A percentile compares a stretch with the other conserved stretches of the same genome.
These are phyloP conservation scores for Volvariella surrecta DNA, from an alignment of 1,284 basidiomycete species.

Conservation along the genomic window DNA sequence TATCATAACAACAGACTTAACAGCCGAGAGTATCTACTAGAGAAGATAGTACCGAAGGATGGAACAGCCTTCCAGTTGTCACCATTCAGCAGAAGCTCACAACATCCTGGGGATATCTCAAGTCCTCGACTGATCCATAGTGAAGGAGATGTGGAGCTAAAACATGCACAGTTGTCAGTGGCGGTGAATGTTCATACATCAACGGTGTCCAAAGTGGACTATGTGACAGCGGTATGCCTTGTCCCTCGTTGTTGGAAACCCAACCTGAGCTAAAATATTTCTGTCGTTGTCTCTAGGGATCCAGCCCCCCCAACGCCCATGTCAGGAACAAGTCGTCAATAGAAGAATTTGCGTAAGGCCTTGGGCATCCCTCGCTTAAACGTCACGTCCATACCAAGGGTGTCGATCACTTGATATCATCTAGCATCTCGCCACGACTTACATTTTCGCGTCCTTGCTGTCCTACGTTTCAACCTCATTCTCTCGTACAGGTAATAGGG, in stretches of 20 bases:
- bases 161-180: slow-evolving; percentile 13
- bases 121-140: neutral
- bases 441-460: no score
- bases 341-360: no score
- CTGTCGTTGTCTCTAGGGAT: no score
- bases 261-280: no score
- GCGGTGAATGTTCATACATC: slow-evolving; percentile 25
- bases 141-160: neutral
- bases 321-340: no score
- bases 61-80: slow-evolving; percentile 27
- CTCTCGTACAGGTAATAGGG: no score
- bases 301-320: no score
- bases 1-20: slow-evolving; percentile 25
- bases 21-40: slow-evolving; percentile 29
- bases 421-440: no score
- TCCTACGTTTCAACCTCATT: no score
- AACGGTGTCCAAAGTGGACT: slow-evolving; percentile 21
- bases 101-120: slow-evolving; percentile 1
- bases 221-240: slow-evolving; percentile 13
- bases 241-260: neutral
- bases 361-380: no score
- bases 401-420: no score
- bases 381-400: no score
- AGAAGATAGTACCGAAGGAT: slow-evolving; percentile 21
- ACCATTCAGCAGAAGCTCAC: slow-evolving; percentile 17